Percentiles rank a stretch among this genome's conserved stretches.
These are phyloP conservation scores for Mycena albidolilacea DNA, from an alignment of 768 basidiomycete genomes.

Conservation along the genomic window DNA sequence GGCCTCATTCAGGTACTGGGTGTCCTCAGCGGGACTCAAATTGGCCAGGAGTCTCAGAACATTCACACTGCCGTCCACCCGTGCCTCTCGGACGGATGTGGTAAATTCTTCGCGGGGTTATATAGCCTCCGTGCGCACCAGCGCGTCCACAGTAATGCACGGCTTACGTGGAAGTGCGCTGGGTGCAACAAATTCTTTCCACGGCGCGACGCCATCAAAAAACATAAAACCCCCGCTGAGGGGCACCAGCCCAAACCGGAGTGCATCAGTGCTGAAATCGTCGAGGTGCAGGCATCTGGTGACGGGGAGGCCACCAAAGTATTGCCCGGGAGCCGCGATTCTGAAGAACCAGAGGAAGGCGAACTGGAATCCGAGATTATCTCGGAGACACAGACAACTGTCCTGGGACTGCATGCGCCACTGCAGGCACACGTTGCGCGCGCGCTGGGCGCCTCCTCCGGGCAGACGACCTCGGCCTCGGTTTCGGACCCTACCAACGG, in stretches of 20 bases:
- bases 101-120: slow-evolving; percentile 78
- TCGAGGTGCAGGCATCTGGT: slow-evolving; percentile 74
- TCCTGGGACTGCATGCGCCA: slow-evolving; percentile 68
- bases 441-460: slow-evolving; percentile 60
- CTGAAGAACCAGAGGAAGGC: slow-evolving; percentile 67
- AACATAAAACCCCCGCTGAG: slow-evolving; percentile 77
- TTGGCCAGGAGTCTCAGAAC: slow-evolving; percentile 65
- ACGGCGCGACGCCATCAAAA: slow-evolving; percentile 83
- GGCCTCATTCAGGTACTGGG: slow-evolving; percentile 89
- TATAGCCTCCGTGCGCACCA: slow-evolving; percentile 82
- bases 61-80: slow-evolving; percentile 87
- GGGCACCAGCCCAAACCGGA: slow-evolving; percentile 65
- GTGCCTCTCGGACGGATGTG: slow-evolving; percentile 76
- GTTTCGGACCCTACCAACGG: slow-evolving; percentile 63
- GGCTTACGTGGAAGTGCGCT: slow-evolving; percentile 83
- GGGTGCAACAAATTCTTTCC: slow-evolving; percentile 85
- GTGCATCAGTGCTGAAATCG: slow-evolving; percentile 72
- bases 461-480: slow-evolving; percentile 25
- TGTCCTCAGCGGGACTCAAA: slow-evolving; percentile 84
- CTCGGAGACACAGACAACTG: slow-evolving; percentile 63
- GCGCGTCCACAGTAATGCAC: slow-evolving; percentile 65
- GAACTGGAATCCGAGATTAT: slow-evolving; percentile 68
- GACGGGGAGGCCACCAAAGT: background rate
- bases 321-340: slow-evolving; percentile 29
- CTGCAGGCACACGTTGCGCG: slow-evolving; percentile 72